Evolutionary conservation across 371 early-diverging fungal species (phyloP).

Genomic region (Dinochytrium kinnereticum): DNA sequence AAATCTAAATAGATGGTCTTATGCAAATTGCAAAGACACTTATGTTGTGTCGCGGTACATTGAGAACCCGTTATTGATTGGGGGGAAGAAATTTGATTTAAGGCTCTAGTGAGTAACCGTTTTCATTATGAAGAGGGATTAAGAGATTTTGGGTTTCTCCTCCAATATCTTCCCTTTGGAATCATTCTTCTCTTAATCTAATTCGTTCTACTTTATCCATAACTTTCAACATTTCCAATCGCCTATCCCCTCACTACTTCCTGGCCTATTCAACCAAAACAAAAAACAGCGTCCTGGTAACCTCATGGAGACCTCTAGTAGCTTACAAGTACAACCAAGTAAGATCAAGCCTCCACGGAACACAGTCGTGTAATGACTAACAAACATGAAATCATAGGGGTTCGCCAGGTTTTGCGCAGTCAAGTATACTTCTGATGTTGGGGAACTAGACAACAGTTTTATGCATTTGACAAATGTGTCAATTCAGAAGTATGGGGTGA

Average conservation of each 20-base stretch:
- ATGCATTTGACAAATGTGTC: slow-evolving; percentile 61
- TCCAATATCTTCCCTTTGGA: no score
- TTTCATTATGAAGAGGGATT: no score
- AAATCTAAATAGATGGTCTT: slow-evolving; percentile 42
- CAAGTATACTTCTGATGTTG: slow-evolving; percentile 52
- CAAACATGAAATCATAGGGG: slow-evolving; percentile 36
- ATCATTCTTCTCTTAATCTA: no score
- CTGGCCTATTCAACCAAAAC: no score
- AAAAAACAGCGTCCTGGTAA: slow-evolving; percentile 50
- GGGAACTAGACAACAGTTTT: slow-evolving; percentile 53
- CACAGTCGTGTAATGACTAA: no score
- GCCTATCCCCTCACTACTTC: no score
- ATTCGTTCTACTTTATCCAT: no score
- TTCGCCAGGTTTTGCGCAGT: slow-evolving; percentile 58
- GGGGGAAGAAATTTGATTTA: slow-evolving; percentile 59
- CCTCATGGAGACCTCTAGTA: slow-evolving; percentile 54
- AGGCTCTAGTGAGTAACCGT: slow-evolving; percentile 47
- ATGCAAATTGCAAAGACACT: slow-evolving; percentile 56
- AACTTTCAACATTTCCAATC: no score
- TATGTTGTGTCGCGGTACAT: slow-evolving; percentile 57
- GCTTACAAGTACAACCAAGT: slow-evolving; percentile 53
- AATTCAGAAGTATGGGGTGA: slow-evolving; percentile 58
- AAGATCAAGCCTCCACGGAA: neutral
- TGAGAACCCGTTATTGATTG: slow-evolving; percentile 57
- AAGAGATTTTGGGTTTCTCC: no score